A percentile compares a stretch with the other conserved stretches of the same genome.
These are phyloP conservation scores for Amanita molliuscula DNA, from an alignment of 768 basidiomycete genomes.

Conservation along the genomic window DNA sequence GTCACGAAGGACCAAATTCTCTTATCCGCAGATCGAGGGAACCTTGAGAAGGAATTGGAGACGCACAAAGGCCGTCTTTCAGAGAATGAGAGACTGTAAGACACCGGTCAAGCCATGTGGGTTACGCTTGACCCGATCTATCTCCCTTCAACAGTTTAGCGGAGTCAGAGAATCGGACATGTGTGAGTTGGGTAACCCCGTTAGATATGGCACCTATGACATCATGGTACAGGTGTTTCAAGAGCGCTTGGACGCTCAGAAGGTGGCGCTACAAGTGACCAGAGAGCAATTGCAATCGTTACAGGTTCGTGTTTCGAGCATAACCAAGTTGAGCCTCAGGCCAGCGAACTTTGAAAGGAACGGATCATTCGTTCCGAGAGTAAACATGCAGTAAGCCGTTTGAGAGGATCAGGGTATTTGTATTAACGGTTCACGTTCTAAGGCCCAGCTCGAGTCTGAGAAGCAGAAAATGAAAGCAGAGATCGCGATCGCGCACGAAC, in stretches of 20 bases:
- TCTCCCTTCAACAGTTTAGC: neutral
- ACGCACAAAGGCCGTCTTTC: neutral
- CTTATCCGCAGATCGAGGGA: neutral
- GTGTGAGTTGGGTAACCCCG: neutral
- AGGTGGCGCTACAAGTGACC: constrained; percentile 27
- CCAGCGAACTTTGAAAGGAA: constrained; percentile 19
- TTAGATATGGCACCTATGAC: neutral
- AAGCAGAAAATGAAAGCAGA: constrained; percentile 25
- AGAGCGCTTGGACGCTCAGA: constrained; percentile 32
- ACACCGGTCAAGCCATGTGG: no score
- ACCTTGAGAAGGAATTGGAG: neutral
- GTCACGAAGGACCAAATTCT: neutral
- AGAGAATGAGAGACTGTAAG: constrained; percentile 3
- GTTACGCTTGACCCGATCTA: neutral
- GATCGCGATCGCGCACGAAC: constrained; percentile 29
- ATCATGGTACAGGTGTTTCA: constrained; percentile 10
- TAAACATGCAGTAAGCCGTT: constrained; percentile 22
- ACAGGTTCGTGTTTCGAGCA: constrained; percentile 1
- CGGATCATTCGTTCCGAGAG: constrained; percentile 25
- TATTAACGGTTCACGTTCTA: neutral
- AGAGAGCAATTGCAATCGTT: constrained; percentile 20
- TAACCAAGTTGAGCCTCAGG: constrained; percentile 7
- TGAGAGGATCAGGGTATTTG: neutral
- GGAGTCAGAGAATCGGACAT: neutral
- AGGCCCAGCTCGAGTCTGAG: constrained; percentile 19